These are phyloP conservation scores for Eucalyptus sp. DNA, from an alignment of 345 rosid species.

Conservation along the genomic window DNA sequence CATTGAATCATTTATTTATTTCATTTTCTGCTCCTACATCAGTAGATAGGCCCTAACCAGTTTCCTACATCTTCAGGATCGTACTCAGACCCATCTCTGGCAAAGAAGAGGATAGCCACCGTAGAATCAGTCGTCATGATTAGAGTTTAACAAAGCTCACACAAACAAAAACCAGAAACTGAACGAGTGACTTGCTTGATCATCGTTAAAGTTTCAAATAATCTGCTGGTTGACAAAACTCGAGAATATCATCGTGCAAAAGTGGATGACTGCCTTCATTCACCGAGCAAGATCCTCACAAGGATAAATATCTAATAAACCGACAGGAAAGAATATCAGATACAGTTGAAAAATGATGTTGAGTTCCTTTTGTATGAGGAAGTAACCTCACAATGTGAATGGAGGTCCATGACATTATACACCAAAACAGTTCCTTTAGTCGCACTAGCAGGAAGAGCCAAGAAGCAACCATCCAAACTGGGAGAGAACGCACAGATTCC, in stretches of 20 bases:
- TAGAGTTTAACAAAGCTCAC: background rate
- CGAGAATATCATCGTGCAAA: background rate
- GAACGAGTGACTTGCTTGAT: background rate
- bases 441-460: slow-evolving; percentile 86
- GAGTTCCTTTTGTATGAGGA: background rate
- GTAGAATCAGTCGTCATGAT: background rate
- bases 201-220: background rate
- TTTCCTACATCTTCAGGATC: background rate
- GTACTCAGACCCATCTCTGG: background rate
- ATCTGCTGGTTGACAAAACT: background rate
- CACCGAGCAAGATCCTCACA: background rate
- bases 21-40: background rate
- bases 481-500: slow-evolving; percentile 91
- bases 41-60: background rate
- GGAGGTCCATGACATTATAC: slow-evolving; percentile 76
- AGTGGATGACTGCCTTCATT: background rate
- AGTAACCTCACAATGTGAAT: slow-evolving; percentile 76
- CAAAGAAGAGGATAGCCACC: background rate
- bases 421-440: slow-evolving; percentile 73
- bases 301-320: background rate
- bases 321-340: background rate
- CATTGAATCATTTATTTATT: background rate
- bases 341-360: background rate
- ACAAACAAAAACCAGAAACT: background rate
- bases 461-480: slow-evolving; percentile 68